Evolutionary conservation across 768 basidiomycete genomes (phyloP).

Genomic region (Boletus huronensis): DNA sequence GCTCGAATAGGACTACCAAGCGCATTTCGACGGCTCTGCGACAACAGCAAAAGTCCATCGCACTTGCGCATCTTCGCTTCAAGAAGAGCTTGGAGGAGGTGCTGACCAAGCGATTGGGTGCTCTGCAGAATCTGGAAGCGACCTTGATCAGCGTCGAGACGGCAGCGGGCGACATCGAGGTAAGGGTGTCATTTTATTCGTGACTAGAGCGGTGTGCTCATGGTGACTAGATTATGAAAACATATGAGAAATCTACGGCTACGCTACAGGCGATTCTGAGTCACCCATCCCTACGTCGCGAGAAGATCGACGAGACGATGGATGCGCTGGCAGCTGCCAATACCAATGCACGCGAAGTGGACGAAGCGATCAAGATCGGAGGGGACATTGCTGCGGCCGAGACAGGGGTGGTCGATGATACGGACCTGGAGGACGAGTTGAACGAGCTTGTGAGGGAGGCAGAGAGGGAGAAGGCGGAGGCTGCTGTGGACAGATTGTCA

Average conservation of each 20-base stretch:
- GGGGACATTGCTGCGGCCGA: conserved; percentile 55
- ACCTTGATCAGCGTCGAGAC: conserved; percentile 82
- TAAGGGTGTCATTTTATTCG: conserved; percentile 32
- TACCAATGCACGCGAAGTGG: conserved; percentile 77
- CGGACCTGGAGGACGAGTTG: conserved; percentile 64
- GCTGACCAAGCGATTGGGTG: conserved; percentile 67
- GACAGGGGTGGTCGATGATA: conserved; percentile 48
- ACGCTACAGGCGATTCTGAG: conserved; percentile 74
- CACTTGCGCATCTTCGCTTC: conserved; percentile 73
- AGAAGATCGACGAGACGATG: conserved; percentile 80
- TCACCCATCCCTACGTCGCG: conserved; percentile 77
- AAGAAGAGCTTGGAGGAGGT: conserved; percentile 80
- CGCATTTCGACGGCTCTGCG: conserved; percentile 65
- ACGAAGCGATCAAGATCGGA: conserved; percentile 69
- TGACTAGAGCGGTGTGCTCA: not conserved
- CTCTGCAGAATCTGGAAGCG: conserved; percentile 68
- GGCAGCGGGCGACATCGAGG: conserved; percentile 87
- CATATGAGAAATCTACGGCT: conserved; percentile 77
- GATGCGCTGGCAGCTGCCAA: conserved; percentile 83
- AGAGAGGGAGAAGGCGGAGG: conserved; percentile 38
- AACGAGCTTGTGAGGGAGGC: conserved; percentile 48
- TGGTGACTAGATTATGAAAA: conserved; percentile 67
- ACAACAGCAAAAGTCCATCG: conserved; percentile 68
- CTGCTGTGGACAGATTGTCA: conserved; percentile 19
- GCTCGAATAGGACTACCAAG: conserved; percentile 50